Conservation (phyloP, 2,329 filamentous ascomycete species). For the Penicillium hesseltinei region DNA sequence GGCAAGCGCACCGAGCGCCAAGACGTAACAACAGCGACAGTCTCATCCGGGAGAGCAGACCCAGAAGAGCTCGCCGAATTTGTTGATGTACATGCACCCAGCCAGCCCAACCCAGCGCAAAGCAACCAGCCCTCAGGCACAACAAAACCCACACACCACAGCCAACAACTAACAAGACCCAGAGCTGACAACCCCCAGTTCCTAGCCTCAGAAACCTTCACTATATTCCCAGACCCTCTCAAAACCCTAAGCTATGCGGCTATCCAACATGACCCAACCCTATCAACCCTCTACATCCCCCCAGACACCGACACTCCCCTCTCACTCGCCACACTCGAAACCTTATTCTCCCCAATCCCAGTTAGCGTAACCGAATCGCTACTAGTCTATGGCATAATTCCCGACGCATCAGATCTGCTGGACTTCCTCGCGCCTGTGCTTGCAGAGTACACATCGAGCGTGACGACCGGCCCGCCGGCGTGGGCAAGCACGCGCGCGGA, state of each 20-base stretch:
- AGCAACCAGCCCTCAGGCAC: background rate
- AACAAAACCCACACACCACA: background rate
- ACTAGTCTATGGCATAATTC: constrained; percentile 62
- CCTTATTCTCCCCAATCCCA: constrained; percentile 56
- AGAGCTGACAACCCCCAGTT: constrained; percentile 49
- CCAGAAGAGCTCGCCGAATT: constrained; percentile 75
- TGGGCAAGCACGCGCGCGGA: constrained; percentile 57
- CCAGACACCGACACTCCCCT: constrained; percentile 48
- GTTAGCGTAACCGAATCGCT: constrained; percentile 66
- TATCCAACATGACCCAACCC: constrained; percentile 49
- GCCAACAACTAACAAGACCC: constrained; percentile 4
- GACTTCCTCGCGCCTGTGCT: constrained; percentile 64
- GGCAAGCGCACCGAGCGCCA: constrained; percentile 18
- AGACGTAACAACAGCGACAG: constrained; percentile 10
- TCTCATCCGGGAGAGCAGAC: constrained; percentile 34
- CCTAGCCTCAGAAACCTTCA: constrained; percentile 68
- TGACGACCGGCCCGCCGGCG: constrained; percentile 62
- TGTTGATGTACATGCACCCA: constrained; percentile 55
- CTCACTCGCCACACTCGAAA: constrained; percentile 50
- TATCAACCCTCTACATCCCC: constrained; percentile 56
- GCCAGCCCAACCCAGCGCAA: background rate
- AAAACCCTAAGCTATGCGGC: constrained; percentile 60
- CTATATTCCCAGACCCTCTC: constrained; percentile 60
- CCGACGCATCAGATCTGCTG: constrained; percentile 46
- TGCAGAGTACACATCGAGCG: constrained; percentile 58